phyloP scores from a whole-genome alignment of 2,329 filamentous ascomycete species.

The Talaromyces sp. region DNA sequence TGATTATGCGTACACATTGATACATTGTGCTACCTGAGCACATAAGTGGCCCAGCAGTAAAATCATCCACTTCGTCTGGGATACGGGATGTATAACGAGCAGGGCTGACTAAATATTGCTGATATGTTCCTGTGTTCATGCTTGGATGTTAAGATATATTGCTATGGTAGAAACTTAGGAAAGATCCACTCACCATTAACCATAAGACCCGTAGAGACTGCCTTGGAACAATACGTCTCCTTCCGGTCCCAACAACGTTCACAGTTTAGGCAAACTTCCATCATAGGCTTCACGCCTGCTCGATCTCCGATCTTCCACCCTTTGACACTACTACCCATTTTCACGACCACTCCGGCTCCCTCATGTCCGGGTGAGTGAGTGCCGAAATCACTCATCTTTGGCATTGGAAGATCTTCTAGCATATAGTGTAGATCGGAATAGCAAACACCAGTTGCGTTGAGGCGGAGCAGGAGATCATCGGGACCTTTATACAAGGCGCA shows the following conservation, averaged over 20 bases:
- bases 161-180: background rate
- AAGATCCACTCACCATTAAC: background rate
- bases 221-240: background rate
- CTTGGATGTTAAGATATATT: background rate
- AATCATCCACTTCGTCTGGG: background rate
- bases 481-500: slow-evolving; percentile 39
- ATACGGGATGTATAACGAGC: background rate
- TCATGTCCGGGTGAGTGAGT: slow-evolving; percentile 40
- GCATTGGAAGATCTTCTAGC: background rate
- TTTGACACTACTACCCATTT: slow-evolving; percentile 66
- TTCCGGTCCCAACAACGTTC: background rate
- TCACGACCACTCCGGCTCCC: slow-evolving; percentile 75
- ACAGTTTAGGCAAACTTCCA: slow-evolving; percentile 75
- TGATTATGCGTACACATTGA: background rate
- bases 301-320: slow-evolving; percentile 75
- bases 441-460: slow-evolving; percentile 81
- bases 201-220: background rate
- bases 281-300: slow-evolving; percentile 84
- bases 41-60: slow-evolving; percentile 2
- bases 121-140: background rate
- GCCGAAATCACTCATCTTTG: slow-evolving; percentile 2
- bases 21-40: slow-evolving; percentile 3
- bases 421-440: slow-evolving; percentile 51
- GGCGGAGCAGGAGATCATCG: slow-evolving; percentile 79
- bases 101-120: slow-evolving; percentile 1